phyloP scores from a whole-genome alignment of 257 asterid species.

The Penstemon eatonii region DNA sequence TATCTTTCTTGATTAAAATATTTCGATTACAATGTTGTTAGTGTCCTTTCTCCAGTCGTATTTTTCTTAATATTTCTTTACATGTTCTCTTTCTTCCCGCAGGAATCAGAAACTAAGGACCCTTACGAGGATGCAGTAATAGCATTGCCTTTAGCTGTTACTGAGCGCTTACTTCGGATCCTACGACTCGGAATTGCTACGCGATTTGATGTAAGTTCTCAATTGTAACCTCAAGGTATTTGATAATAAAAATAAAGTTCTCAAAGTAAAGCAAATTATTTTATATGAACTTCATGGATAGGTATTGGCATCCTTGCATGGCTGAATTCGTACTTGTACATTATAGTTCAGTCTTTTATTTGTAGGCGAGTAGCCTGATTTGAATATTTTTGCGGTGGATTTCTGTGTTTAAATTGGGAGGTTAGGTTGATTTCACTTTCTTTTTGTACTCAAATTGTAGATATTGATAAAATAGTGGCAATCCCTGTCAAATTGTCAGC shows the following conservation, averaged over 20 bases:
- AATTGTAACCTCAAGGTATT: conserved; percentile 11
- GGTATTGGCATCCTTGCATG: not conserved
- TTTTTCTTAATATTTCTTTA: conserved; percentile 17
- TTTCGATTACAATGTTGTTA: not conserved
- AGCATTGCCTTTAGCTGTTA: conserved; percentile 69
- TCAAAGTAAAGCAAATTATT: not conserved
- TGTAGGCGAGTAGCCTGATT: not conserved
- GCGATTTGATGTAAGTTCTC: conserved; percentile 75
- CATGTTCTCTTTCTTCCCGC: conserved; percentile 21
- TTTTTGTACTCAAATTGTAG: not conserved
- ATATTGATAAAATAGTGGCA: not conserved
- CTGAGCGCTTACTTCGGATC: conserved; percentile 86
- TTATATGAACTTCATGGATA: not conserved
- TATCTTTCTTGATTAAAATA: not conserved
- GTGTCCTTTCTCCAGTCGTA: conserved; percentile 7
- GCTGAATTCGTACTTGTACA: not conserved
- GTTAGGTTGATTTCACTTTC: not conserved
- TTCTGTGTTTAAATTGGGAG: not conserved
- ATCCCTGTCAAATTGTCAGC: not conserved
- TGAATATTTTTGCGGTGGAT: not conserved
- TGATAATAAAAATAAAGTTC: conserved; percentile 27
- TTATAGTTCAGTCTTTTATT: not conserved
- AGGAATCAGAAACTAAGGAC: conserved; percentile 58
- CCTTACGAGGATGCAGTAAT: conserved; percentile 84
- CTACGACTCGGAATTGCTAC: conserved; percentile 87